These are phyloP conservation scores for Athelia psychrophila DNA, from an alignment of 1,284 basidiomycete genomes.

Conservation along the genomic window DNA sequence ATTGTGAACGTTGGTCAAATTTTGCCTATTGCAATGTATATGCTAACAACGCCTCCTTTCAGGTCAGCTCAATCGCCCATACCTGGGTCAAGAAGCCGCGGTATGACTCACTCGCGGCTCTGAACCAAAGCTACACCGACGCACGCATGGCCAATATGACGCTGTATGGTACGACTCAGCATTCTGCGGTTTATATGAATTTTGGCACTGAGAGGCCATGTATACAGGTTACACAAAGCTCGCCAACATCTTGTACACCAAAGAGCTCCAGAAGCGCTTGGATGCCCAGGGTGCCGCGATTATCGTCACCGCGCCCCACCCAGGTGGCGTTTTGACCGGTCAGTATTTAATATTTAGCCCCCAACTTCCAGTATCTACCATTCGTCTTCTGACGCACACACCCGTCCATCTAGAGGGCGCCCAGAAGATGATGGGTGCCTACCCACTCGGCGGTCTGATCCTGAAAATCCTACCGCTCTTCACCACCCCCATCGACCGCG, in stretches of 20 bases:
- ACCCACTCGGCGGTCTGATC: too few relatives aligned
- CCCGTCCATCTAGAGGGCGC: too few relatives aligned
- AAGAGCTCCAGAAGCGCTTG: slow-evolving; percentile 37
- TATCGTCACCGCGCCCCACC: slow-evolving; percentile 30
- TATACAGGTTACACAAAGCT: slow-evolving; percentile 40
- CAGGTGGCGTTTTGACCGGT: slow-evolving; percentile 18
- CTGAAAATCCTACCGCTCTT: too few relatives aligned
- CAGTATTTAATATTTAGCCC: neutral
- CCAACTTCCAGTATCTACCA: too few relatives aligned
- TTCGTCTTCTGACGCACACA: too few relatives aligned
- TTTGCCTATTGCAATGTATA: too few relatives aligned
- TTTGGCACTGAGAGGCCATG: too few relatives aligned
- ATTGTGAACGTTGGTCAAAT: slow-evolving; percentile 29
- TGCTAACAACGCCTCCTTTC: neutral
- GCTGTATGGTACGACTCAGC: neutral
- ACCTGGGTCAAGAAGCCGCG: neutral
- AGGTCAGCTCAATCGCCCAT: neutral
- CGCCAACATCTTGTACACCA: slow-evolving; percentile 34
- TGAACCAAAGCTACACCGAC: neutral
- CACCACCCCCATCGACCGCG: too few relatives aligned
- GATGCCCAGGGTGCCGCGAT: slow-evolving; percentile 16
- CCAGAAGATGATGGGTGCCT: too few relatives aligned
- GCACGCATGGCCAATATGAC: neutral
- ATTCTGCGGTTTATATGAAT: too few relatives aligned
- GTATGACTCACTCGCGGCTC: neutral